Evolutionary conservation across 208 protist genomes (phyloP), one percentile per base, ranked within the genome.

Genomic region (Leishmania braziliensis): DNA sequence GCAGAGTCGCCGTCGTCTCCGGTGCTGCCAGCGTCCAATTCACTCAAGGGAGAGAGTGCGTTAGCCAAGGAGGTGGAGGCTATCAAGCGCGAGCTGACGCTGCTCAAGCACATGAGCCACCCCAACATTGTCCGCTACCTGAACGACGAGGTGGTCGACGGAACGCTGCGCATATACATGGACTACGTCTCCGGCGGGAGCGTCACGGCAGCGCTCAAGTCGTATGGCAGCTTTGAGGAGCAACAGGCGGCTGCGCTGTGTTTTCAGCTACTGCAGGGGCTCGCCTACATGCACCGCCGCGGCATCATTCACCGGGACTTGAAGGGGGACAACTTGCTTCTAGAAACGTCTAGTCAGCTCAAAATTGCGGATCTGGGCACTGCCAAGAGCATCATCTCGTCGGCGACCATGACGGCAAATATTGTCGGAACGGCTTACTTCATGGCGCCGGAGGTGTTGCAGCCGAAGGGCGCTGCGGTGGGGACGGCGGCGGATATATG

Each of bases 141-240:
- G 43, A 97, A 95, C 72, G 86, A 93, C 53, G 92, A 98, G 72
- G 83, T 89, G 18, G 89, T 93, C 72, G 89, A 94, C 56, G 87
- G 81, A 12, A 89, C 66, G 72, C 83, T 97, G 48, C 94, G 94
- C 48, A 98, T 99, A 46, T 99, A 97, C 89, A 93, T 98, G 87
- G 97, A 99, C 76, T 98, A 94, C 81, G 91, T 99, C 46, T 84
- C 95, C 5, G 93, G 95, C 63, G 97, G 97, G 50, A 98, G 95
- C 65, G 91, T 99, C 20, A 91, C 88, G n/a, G 87, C 87, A 0
- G 87, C 97, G 16, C 43, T 99, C 10, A 86, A 81, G 58, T 95
- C 84, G 14, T 97, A 93, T 78, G 96, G 95, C 48, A 78, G 84
- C 16, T 91, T 98, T 23, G 86, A 90, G 73, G 95, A 98, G 86